Evolutionary conservation across 2,329 filamentous ascomycete genomes (phyloP).

Genomic region (Colletotrichum chrysophilum): DNA sequence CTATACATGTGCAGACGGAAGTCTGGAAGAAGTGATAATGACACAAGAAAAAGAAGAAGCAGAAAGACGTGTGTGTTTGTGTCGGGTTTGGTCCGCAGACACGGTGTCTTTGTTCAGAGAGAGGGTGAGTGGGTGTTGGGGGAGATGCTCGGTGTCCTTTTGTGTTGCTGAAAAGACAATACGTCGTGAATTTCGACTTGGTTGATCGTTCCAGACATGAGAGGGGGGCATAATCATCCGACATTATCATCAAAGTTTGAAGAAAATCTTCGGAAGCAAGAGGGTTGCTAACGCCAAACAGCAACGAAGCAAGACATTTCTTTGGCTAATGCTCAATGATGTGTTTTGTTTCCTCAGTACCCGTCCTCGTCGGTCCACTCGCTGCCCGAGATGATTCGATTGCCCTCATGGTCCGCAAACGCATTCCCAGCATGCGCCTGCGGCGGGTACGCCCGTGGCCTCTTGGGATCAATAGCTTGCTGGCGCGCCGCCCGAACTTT

Average conservation of each 20-base stretch:
- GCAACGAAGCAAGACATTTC: neutral
- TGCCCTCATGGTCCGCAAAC: slow-evolving; percentile 63
- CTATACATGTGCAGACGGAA: neutral
- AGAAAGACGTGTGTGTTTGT: rapidly evolving
- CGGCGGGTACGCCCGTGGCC: slow-evolving; percentile 59
- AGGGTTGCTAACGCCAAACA: neutral
- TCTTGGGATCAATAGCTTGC: slow-evolving; percentile 68
- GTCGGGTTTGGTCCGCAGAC: neutral
- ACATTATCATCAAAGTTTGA: slow-evolving; percentile 10
- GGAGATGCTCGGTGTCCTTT: neutral
- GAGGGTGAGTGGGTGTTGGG: neutral
- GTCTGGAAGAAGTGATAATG: neutral
- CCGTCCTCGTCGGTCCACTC: slow-evolving; percentile 73
- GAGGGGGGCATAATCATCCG: slow-evolving; percentile 18
- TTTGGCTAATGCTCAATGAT: neutral
- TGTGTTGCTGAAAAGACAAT: neutral
- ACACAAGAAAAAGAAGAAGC: slow-evolving; percentile 1
- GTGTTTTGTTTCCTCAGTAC: slow-evolving; percentile 40
- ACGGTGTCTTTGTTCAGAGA: neutral
- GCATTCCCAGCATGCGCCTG: slow-evolving; percentile 50
- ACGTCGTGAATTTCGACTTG: neutral
- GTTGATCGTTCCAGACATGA: slow-evolving; percentile 10
- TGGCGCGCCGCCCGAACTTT: slow-evolving; percentile 72
- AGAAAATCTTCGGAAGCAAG: neutral
- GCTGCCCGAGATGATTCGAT: slow-evolving; percentile 66